A percentile compares a stretch with the other conserved stretches of the same genome.
Evolutionary conservation across 257 asterid species (phyloP).

Genomic region (Paraleonurus japonicus): DNA sequence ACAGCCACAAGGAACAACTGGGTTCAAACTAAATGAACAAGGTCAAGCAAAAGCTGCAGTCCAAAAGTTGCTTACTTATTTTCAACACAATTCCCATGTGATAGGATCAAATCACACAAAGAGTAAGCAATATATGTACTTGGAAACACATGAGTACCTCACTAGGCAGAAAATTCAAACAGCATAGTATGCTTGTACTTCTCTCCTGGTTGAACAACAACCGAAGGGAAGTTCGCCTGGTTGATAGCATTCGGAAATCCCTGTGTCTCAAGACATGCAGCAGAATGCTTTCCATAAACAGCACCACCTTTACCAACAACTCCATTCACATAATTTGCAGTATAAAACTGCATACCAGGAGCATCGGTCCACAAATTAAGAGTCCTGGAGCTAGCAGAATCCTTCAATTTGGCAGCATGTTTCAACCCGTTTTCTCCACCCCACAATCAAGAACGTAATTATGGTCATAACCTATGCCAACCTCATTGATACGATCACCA

Average conservation of each 20-base stretch:
- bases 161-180: constrained; percentile 73
- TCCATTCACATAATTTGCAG: constrained; percentile 79
- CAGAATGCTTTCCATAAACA: constrained; percentile 71
- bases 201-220: constrained; percentile 81
- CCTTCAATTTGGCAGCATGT: constrained; percentile 79
- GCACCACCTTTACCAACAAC: constrained; percentile 82
- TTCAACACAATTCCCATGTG: not conserved
- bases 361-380: constrained; percentile 86
- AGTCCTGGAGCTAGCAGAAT: constrained; percentile 76
- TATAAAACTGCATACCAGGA: constrained; percentile 96
- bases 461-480: constrained; percentile 91
- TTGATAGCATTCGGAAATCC: constrained; percentile 94
- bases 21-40: not conserved
- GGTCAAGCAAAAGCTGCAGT: not conserved
- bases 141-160: not conserved
- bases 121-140: not conserved
- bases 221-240: constrained; percentile 67
- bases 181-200: constrained; percentile 81
- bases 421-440: constrained; percentile 68
- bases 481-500: constrained; percentile 66
- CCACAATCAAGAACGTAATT: constrained; percentile 81
- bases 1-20: not conserved
- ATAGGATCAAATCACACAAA: not conserved
- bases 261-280: constrained; percentile 87
- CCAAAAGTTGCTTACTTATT: not conserved